phyloP scores from a whole-genome alignment of 164 flowering plant genomes.

The Brasenia schreberi region DNA sequence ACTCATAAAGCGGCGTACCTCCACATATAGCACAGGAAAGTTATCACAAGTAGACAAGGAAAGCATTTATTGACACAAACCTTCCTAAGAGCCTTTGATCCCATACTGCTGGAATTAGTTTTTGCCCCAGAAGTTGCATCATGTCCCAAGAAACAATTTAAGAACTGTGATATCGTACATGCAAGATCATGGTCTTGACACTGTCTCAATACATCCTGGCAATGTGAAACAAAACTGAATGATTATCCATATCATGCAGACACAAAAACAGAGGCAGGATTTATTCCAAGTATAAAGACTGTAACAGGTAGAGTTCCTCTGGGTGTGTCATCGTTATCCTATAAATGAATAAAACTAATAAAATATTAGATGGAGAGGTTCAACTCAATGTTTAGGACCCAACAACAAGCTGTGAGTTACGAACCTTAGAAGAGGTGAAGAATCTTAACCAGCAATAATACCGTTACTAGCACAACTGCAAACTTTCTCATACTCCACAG shows the following conservation, averaged over 20 bases:
- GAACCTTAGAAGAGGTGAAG: no score
- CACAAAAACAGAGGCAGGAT: neutral
- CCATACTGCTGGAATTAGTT: slow-evolving; percentile 19
- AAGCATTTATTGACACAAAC: slow-evolving; percentile 13
- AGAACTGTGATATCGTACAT: slow-evolving; percentile 64
- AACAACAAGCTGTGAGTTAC: no score
- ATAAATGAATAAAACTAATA: no score
- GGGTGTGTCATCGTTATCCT: no score
- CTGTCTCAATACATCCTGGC: slow-evolving; percentile 75
- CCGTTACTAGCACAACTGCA: no score
- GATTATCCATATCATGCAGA: neutral
- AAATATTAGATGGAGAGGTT: neutral
- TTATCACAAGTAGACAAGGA: neutral
- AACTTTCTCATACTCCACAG: no score
- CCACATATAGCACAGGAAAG: neutral
- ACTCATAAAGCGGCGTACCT: neutral
- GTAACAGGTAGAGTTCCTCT: no score
- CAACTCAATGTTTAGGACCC: no score
- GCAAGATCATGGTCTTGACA: slow-evolving; percentile 88
- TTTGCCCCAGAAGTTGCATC: slow-evolving; percentile 30
- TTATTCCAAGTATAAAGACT: neutral
- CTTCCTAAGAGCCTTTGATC: slow-evolving; percentile 42
- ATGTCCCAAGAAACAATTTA: slow-evolving; percentile 81
- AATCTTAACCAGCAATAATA: no score
- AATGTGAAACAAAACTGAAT: neutral